A percentile compares a stretch with the other conserved stretches of the same genome.
Evolutionary conservation across 2,329 filamentous ascomycete genomes (phyloP).

Genomic region (Didymella glomerata): DNA sequence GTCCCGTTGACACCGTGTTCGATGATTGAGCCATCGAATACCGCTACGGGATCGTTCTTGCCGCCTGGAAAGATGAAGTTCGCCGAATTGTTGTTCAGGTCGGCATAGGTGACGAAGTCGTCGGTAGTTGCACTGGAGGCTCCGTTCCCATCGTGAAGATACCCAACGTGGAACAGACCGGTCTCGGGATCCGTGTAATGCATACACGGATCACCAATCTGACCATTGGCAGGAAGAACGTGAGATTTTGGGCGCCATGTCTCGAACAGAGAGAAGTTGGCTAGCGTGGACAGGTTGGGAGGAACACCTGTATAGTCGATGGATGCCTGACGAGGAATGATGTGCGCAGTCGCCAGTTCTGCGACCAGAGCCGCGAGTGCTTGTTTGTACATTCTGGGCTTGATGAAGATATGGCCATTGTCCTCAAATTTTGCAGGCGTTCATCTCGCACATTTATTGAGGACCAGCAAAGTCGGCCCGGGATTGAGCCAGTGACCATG

Average conservation of each 20-base stretch:
- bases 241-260: constrained; percentile 52
- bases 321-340: constrained; percentile 20
- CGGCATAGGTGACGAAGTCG: constrained; percentile 55
- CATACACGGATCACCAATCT: constrained; percentile 57
- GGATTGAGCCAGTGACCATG: background rate
- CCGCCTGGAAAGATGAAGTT: constrained; percentile 47
- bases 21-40: constrained; percentile 59
- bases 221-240: constrained; percentile 52
- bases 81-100: constrained; percentile 43
- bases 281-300: constrained; percentile 30
- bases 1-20: constrained; percentile 55
- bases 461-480: background rate
- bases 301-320: constrained; percentile 31
- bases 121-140: constrained; percentile 46
- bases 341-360: constrained; percentile 10
- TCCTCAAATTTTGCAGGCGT: background rate
- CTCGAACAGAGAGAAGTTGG: constrained; percentile 26
- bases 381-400: background rate
- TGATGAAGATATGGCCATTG: background rate
- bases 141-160: constrained; percentile 49
- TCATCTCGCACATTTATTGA: background rate
- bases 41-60: constrained; percentile 56
- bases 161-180: constrained; percentile 57
- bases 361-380: background rate
- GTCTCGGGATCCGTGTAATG: constrained; percentile 57